These are phyloP conservation scores for Tetrapisispora fleetii DNA, from an alignment of 805 yeast species.

Conservation along the genomic window DNA sequence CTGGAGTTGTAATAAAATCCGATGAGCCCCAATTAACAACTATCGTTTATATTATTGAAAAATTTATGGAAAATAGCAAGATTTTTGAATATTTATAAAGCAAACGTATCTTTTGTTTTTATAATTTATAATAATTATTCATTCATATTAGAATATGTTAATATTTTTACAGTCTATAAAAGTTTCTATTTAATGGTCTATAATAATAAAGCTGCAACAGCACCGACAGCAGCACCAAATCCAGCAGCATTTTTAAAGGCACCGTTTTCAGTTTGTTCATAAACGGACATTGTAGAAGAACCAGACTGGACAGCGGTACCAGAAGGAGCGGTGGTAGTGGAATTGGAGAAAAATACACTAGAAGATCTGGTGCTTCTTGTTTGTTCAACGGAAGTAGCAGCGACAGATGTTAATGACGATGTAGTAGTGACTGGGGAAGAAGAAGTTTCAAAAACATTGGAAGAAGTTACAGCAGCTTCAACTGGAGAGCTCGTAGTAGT, in stretches of 20 bases:
- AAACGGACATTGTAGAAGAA: neutral
- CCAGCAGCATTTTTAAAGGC: conserved; percentile 4
- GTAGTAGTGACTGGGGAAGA: neutral
- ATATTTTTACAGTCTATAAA: neutral
- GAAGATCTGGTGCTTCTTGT: neutral
- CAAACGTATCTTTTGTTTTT: neutral
- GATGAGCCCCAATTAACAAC: no score
- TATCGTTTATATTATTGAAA: no score
- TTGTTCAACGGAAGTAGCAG: neutral
- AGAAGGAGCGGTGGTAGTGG: neutral
- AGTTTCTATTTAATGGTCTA: neutral
- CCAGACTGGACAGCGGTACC: neutral
- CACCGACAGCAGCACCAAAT: conserved; percentile 5
- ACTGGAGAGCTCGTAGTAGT: neutral
- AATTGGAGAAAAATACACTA: neutral
- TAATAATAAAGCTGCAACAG: conserved; percentile 5
- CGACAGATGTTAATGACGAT: neutral
- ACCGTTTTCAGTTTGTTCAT: conserved; percentile 7
- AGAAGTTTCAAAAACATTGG: conserved; percentile 7
- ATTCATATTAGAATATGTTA: neutral
- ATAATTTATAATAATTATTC: neutral
- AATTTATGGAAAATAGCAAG: no score
- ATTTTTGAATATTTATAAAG: neutral
- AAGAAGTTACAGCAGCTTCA: neutral
- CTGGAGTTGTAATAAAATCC: no score